Conservation (phyloP, 2,329 filamentous ascomycete species). For the Aspergillus pseudoglaucus region DNA sequence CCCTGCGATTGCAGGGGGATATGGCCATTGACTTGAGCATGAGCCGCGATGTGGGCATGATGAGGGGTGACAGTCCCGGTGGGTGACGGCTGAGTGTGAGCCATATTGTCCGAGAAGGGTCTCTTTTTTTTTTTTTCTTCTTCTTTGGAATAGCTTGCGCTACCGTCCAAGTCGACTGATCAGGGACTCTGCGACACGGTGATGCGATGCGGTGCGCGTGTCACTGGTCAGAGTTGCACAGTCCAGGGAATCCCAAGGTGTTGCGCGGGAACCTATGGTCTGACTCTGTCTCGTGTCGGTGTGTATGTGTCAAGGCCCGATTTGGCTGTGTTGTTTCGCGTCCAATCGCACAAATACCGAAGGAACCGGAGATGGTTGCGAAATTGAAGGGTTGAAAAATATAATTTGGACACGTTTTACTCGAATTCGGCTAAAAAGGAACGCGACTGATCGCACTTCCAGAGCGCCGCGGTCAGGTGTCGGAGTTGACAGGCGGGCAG, state of each 20-base stretch:
- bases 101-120: conserved; percentile 44
- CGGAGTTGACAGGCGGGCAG: not conserved
- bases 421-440: too few relatives aligned
- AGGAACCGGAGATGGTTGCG: too few relatives aligned
- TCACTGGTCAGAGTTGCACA: conserved; percentile 13
- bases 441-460: too few relatives aligned
- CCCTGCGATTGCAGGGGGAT: conserved; percentile 48
- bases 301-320: not conserved
- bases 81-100: conserved; percentile 73
- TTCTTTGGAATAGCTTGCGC: conserved; percentile 7
- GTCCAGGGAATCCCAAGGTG: not conserved
- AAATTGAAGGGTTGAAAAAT: too few relatives aligned
- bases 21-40: conserved; percentile 43
- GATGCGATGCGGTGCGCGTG: conserved; percentile 23
- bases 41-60: conserved; percentile 40
- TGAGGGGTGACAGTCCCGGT: conserved; percentile 65
- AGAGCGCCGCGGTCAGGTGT: too few relatives aligned
- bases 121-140: not conserved
- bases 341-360: too few relatives aligned
- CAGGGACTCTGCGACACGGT: conserved; percentile 22
- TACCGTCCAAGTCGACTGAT: not conserved
- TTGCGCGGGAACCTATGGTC: not conserved
- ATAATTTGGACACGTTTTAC: too few relatives aligned
- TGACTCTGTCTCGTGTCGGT: not conserved
- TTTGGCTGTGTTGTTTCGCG: too few relatives aligned